Evolutionary conservation across 441 rosid genomes (phyloP), one percentile per base, ranked within the genome.

Genomic region (Gossypium gossypioides): DNA sequence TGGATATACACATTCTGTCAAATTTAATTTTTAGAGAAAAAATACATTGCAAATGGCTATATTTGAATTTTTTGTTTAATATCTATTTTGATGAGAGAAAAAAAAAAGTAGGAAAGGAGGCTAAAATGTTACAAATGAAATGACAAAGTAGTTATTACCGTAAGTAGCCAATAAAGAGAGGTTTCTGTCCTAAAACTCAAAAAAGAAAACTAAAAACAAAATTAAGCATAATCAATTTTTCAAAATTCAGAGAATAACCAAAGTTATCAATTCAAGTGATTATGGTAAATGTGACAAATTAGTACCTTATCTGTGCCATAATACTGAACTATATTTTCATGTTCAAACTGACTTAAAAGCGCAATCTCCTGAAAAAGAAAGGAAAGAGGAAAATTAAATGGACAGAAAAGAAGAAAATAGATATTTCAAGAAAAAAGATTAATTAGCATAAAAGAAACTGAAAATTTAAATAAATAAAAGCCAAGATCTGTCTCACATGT

Each of bases 241-340:
- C 8, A 67, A 48, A 67, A 8, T 22, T 48, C 24, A 67, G 50
- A 48, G 57, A 24, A 48, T n/a, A 67, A 8, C 3, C 4, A 7
- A 25, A 6, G 69, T 74, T 72, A 27, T 15, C 18, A 74, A 61
- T 15, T 54, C 62, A 27, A 24, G 37, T 73, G 59, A 68, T 44
- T 50, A 67, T 71, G 70, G 65, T 19, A 57, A 69, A 63, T 56
- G 75, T 51, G 65, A 74, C 12, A 56, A 70, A 37, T 44, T 4
- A 62, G 77, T 86, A 92, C 99, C 96, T 79, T 89, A 21, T 86
- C 89, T 22, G 99, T 91, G 82, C 96, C 97, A 69, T 84, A 87
- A 80, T 95, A 95, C 59, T 83, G 96, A 68, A 95, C 97, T 21
- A 95, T 95, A 83, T 95, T 95, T 79, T 83, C 97, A 74, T 95